These are phyloP conservation scores for Fraxinus sp. DNA, from an alignment of 305 asterid species.

Conservation along the genomic window DNA sequence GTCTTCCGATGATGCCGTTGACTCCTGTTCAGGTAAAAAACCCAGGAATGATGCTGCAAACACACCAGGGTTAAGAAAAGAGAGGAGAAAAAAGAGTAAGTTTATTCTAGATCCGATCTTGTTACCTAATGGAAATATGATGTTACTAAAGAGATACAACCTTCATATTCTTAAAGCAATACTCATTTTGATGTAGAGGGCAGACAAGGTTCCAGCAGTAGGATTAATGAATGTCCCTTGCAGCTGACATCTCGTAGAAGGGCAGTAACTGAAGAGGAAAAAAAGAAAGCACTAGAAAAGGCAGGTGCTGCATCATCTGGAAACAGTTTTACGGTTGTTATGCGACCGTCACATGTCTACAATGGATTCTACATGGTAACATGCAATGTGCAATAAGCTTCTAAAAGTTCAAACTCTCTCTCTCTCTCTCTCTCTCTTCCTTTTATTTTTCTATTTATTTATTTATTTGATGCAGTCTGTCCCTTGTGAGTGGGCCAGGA, in stretches of 20 bases:
- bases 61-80: constrained; percentile 5
- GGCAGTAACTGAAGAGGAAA: constrained; percentile 34
- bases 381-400: not conserved
- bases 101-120: not conserved
- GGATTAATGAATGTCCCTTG: not conserved
- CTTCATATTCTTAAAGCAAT: not conserved
- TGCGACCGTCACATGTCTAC: constrained; percentile 38
- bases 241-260: constrained; percentile 29
- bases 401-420: not conserved
- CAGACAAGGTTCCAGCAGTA: constrained; percentile 12
- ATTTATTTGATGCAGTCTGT: constrained; percentile 31
- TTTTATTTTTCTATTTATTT: not conserved
- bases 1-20: not conserved
- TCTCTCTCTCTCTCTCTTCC: not conserved
- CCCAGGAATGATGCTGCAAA: not conserved
- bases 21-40: not conserved
- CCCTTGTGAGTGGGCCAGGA: constrained; percentile 36
- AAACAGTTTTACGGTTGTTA: constrained; percentile 28
- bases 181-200: constrained; percentile 17
- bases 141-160: not conserved
- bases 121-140: not conserved
- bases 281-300: constrained; percentile 16
- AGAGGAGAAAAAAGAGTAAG: constrained; percentile 20
- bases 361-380: constrained; percentile 35
- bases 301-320: constrained; percentile 30